A percentile compares a stretch with the other conserved stretches of the same genome.
Evolutionary conservation across 192 early-diverging fungal genomes (phyloP).

Genomic region (Helicostylum pulchrum): DNA sequence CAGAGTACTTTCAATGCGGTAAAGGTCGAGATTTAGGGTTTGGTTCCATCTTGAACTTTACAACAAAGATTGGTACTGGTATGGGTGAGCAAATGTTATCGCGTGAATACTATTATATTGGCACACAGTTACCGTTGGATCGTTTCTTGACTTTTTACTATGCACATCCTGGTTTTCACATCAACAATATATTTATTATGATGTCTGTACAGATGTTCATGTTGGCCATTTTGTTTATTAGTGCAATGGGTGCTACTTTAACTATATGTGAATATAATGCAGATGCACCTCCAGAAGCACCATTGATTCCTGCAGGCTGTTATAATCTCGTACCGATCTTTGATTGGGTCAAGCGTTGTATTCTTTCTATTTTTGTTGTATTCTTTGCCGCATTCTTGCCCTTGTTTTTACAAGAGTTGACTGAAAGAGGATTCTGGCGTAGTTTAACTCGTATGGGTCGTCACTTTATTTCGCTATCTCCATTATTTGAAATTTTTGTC

Average conservation of each 20-base stretch:
- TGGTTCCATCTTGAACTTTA: slow-evolving; percentile 85
- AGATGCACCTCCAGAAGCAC: slow-evolving; percentile 44
- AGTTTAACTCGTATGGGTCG: slow-evolving; percentile 69
- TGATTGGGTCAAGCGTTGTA: slow-evolving; percentile 81
- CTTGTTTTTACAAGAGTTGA: slow-evolving; percentile 79
- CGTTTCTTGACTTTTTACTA: slow-evolving; percentile 87
- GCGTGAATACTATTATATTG: slow-evolving; percentile 89
- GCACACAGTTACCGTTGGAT: slow-evolving; percentile 79
- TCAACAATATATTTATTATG: slow-evolving; percentile 88
- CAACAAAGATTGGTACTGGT: slow-evolving; percentile 87
- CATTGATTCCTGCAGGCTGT: slow-evolving; percentile 55
- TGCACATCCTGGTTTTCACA: slow-evolving; percentile 85
- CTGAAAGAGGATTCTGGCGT: slow-evolving; percentile 75
- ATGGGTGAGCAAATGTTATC: slow-evolving; percentile 94
- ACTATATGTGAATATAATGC: slow-evolving; percentile 57
- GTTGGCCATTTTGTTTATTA: slow-evolving; percentile 73
- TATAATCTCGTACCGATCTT: slow-evolving; percentile 69
- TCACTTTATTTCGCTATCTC: slow-evolving; percentile 80
- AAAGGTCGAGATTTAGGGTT: slow-evolving; percentile 90
- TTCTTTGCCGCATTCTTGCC: slow-evolving; percentile 81
- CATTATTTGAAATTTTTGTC: slow-evolving; percentile 82
- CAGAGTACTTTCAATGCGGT: slow-evolving; percentile 89
- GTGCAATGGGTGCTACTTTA: slow-evolving; percentile 62
- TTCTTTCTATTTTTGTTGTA: slow-evolving; percentile 77
- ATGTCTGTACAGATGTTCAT: slow-evolving; percentile 79